Percentiles rank a stretch among this genome's conserved stretches.
phyloP scores from a whole-genome alignment of 2,329 filamentous ascomycete species.

The Aspergillus brunneoviolaceus region DNA sequence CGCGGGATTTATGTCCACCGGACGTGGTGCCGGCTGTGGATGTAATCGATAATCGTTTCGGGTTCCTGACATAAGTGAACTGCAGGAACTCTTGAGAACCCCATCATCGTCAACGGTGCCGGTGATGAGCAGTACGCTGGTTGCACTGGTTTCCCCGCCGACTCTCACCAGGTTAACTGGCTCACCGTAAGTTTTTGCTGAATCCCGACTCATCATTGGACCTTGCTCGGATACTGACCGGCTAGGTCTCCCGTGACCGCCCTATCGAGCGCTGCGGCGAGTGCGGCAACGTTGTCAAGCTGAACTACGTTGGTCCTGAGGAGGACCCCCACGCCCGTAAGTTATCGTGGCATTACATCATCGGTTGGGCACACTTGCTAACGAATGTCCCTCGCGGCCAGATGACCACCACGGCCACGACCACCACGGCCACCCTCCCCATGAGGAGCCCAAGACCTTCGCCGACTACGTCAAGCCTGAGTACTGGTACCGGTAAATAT shows the following conservation, averaged over 20 bases:
- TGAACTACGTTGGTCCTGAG: slow-evolving; percentile 87
- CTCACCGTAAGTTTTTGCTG: slow-evolving; percentile 65
- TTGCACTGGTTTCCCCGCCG: slow-evolving; percentile 90
- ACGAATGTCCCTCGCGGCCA: slow-evolving; percentile 22
- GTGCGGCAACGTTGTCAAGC: slow-evolving; percentile 95
- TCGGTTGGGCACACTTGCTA: not conserved
- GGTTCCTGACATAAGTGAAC: slow-evolving; percentile 1
- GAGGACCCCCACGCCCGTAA: slow-evolving; percentile 66
- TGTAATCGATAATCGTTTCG: not conserved
- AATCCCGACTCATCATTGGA: slow-evolving; percentile 18
- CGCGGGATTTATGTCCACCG: no score
- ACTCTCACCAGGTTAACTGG: slow-evolving; percentile 90
- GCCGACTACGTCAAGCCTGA: slow-evolving; percentile 94
- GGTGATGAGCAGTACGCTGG: slow-evolving; percentile 96
- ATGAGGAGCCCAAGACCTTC: slow-evolving; percentile 90
- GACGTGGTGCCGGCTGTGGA: not conserved
- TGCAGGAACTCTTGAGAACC: slow-evolving; percentile 80
- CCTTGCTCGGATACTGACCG: slow-evolving; percentile 1
- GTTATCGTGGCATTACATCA: slow-evolving; percentile 15
- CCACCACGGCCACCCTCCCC: slow-evolving; percentile 49
- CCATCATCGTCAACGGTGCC: slow-evolving; percentile 84
- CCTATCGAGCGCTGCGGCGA: slow-evolving; percentile 94
- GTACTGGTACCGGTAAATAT: slow-evolving; percentile 70
- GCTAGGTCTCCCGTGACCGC: slow-evolving; percentile 78
- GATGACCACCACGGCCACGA: slow-evolving; percentile 41